Evolutionary conservation across 2,329 filamentous ascomycete species (phyloP).

Genomic region (Bretziella fagacearum): DNA sequence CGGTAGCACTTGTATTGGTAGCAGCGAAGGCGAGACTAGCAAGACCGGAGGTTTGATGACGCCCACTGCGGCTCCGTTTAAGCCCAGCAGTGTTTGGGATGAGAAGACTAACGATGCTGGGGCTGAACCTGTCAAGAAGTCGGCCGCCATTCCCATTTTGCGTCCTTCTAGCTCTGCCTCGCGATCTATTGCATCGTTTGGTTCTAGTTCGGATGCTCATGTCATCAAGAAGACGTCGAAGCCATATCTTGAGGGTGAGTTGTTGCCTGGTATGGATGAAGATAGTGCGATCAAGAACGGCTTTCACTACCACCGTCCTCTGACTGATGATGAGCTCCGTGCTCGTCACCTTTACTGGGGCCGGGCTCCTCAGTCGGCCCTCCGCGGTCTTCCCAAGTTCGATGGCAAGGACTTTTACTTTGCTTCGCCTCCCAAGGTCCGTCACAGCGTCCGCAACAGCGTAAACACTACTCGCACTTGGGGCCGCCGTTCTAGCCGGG

Average conservation of each 20-base stretch:
- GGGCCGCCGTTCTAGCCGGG: slow-evolving; percentile 7
- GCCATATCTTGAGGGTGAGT: slow-evolving; percentile 39
- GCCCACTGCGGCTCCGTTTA: slow-evolving; percentile 10
- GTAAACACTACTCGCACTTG: slow-evolving; percentile 3
- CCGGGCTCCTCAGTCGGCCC: slow-evolving; percentile 32
- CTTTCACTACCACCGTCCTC: slow-evolving; percentile 37
- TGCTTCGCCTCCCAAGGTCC: slow-evolving; percentile 32
- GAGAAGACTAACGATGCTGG: slow-evolving; percentile 1
- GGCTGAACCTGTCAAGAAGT: slow-evolving; percentile 8
- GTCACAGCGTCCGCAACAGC: slow-evolving; percentile 10
- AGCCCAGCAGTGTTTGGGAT: slow-evolving; percentile 7
- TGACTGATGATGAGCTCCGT: slow-evolving; percentile 41
- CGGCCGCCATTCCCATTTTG: not conserved
- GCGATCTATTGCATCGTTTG: not conserved
- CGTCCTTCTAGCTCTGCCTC: not conserved
- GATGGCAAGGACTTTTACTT: slow-evolving; percentile 49
- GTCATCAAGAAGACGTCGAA: slow-evolving; percentile 11
- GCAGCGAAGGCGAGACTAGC: slow-evolving; percentile 5
- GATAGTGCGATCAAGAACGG: slow-evolving; percentile 28
- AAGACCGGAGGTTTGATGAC: slow-evolving; percentile 5
- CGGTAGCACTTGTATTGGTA: slow-evolving; percentile 6
- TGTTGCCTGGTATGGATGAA: slow-evolving; percentile 29
- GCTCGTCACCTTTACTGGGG: slow-evolving; percentile 46
- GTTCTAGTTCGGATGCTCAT: slow-evolving; percentile 5
- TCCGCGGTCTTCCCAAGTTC: slow-evolving; percentile 42